Conservation (phyloP, 2,329 filamentous ascomycete species). For the Scytalidium sp. region DNA sequence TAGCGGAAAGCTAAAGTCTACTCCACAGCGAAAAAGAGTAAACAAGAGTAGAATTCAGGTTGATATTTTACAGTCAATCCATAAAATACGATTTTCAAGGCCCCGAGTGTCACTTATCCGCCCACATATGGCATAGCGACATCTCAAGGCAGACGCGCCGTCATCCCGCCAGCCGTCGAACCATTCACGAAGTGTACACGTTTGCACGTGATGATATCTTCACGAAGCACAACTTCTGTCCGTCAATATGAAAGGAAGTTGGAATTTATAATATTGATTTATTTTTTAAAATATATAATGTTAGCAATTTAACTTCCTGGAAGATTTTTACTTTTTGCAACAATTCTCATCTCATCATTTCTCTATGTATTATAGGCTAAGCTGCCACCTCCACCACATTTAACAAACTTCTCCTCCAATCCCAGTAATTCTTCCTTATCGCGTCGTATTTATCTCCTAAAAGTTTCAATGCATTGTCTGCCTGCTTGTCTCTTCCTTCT, state of each 20-base stretch:
- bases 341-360: too few relatives aligned
- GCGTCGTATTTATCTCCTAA: constrained; percentile 87
- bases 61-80: too few relatives aligned
- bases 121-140: too few relatives aligned
- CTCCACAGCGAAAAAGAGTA: background rate
- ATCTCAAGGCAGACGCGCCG: background rate
- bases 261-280: background rate
- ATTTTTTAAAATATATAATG: background rate
- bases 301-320: too few relatives aligned
- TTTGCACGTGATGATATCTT: background rate
- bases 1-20: too few relatives aligned
- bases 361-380: background rate
- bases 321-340: too few relatives aligned
- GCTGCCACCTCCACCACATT: constrained; percentile 4
- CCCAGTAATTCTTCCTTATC: constrained; percentile 89
- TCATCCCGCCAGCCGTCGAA: background rate
- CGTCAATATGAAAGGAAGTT: too few relatives aligned
- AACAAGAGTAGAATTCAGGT: background rate
- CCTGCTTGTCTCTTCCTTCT: constrained; percentile 56
- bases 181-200: background rate
- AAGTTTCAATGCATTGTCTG: constrained; percentile 67
- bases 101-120: too few relatives aligned
- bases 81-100: too few relatives aligned
- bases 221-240: too few relatives aligned
- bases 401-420: constrained; percentile 53